These are phyloP conservation scores for Camptophora hylomeconis DNA, from an alignment of 2,329 filamentous ascomycete genomes.

Conservation along the genomic window DNA sequence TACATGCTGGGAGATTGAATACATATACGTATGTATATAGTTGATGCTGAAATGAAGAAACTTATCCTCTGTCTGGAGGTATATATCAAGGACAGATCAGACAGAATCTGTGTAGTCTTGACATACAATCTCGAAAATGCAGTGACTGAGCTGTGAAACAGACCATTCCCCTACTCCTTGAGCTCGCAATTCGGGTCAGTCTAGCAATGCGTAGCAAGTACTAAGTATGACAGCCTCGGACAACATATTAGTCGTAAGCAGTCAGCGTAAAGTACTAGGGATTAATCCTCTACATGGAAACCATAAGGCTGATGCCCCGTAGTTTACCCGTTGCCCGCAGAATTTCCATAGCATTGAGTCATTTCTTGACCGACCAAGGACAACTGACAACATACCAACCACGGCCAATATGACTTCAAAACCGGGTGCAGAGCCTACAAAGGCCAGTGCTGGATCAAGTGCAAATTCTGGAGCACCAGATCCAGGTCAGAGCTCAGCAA, in stretches of 20 bases:
- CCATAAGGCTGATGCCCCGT: background rate
- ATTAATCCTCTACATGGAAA: background rate
- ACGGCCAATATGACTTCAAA: background rate
- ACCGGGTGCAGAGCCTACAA: background rate
- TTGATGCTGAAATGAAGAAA: no score
- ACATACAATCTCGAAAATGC: no score
- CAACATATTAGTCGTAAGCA: no score
- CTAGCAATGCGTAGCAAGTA: no score
- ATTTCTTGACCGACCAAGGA: background rate
- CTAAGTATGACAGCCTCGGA: no score
- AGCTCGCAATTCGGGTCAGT: no score
- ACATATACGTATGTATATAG: background rate
- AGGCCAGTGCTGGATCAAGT: background rate
- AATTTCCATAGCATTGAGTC: background rate
- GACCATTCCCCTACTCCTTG: no score
- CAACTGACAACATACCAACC: background rate
- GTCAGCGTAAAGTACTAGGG: no score
- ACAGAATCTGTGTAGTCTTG: no score
- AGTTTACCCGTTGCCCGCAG: background rate
- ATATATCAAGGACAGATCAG: no score
- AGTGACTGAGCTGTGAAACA: no score
- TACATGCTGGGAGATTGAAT: background rate
- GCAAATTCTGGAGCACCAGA: slow-evolving; percentile 20
- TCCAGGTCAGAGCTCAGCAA: slow-evolving; percentile 41
- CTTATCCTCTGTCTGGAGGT: no score